phyloP scores from a whole-genome alignment of 1,284 basidiomycete genomes.

The Tetrapyrgos nigripes region DNA sequence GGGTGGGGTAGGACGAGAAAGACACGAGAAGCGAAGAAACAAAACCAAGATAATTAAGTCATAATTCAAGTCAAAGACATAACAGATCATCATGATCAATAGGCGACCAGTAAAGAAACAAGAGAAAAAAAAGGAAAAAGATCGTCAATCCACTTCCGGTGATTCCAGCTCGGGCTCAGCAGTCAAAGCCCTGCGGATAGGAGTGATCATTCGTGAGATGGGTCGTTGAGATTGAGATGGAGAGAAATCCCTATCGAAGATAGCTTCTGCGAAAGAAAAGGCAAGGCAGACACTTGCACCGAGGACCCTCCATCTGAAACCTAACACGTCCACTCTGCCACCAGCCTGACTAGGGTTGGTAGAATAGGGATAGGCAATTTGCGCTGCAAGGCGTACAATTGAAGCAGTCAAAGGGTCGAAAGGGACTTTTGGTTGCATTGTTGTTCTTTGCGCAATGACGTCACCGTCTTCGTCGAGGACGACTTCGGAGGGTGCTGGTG shows the following conservation, averaged over 20 bases:
- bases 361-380: constrained; percentile 57
- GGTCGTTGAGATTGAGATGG: background rate
- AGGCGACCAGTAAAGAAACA: too few species aligned
- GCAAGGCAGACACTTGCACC: constrained; percentile 58
- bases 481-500: background rate
- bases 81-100: background rate
- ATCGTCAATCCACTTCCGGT: background rate
- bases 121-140: background rate
- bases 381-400: constrained; percentile 63
- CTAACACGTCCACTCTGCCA: constrained; percentile 54
- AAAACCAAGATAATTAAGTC: too few species aligned
- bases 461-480: constrained; percentile 5
- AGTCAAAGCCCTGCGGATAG: background rate
- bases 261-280: constrained; percentile 67
- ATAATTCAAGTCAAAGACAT: too few species aligned
- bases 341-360: constrained; percentile 26
- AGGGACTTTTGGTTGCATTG: constrained; percentile 27
- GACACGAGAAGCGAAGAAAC: too few species aligned
- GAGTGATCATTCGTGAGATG: background rate
- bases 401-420: constrained; percentile 66
- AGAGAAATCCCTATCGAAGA: background rate
- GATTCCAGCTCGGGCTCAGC: background rate
- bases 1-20: too few species aligned
- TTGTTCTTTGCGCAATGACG: background rate
- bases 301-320: constrained; percentile 56